A percentile compares a stretch with the other conserved stretches of the same genome.
Evolutionary conservation across 345 rosid genomes (phyloP).

Genomic region (Eucalyptus cloeziana): DNA sequence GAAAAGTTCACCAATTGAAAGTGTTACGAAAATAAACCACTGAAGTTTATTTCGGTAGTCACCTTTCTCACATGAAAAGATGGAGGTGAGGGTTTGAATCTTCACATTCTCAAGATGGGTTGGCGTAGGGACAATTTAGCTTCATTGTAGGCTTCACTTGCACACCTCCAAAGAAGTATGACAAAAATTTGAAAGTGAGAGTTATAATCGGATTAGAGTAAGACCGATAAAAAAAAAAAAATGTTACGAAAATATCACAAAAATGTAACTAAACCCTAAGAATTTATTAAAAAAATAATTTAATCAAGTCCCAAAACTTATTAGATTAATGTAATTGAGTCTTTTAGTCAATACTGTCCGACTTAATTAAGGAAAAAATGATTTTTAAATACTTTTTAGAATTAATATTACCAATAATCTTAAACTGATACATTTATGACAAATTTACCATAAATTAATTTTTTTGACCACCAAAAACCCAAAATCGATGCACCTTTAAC

Average conservation of each 20-base stretch:
- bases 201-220: rapidly evolving
- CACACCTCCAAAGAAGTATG: rapidly evolving
- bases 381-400: too few species aligned
- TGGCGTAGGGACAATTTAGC: rapidly evolving
- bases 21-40: rapidly evolving
- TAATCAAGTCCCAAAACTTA: rapidly evolving
- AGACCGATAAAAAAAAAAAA: rapidly evolving
- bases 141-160: too few species aligned
- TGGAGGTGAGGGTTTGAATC: rapidly evolving
- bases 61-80: too few species aligned
- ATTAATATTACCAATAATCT: rapidly evolving
- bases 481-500: rapidly evolving
- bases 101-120: rapidly evolving
- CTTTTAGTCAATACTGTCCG: rapidly evolving
- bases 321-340: rapidly evolving
- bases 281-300: too few species aligned
- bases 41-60: rapidly evolving
- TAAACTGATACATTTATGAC: rapidly evolving
- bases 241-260: rapidly evolving
- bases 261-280: too few species aligned
- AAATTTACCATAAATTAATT: too few species aligned
- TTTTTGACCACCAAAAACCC: too few species aligned
- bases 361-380: too few species aligned
- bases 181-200: rapidly evolving
- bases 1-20: rapidly evolving